Percentiles rank a stretch among this genome's conserved stretches.
phyloP scores from a whole-genome alignment of 768 basidiomycete species.

The Neoboletus brunneissimus region DNA sequence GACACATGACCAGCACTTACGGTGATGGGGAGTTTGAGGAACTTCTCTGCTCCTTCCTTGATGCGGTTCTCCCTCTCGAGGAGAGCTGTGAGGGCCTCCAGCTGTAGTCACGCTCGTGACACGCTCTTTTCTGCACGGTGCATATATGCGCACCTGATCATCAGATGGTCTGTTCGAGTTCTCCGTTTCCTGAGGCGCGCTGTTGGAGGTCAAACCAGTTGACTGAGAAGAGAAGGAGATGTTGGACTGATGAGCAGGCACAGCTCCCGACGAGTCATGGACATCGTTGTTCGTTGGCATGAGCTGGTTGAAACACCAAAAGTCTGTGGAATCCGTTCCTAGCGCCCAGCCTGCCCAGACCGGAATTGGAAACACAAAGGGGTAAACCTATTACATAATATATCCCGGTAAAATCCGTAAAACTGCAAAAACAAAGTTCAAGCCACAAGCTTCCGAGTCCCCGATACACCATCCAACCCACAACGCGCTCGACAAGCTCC shows the following conservation, averaged over 20 bases:
- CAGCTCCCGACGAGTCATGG: constrained; percentile 23
- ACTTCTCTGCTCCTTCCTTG: constrained; percentile 89
- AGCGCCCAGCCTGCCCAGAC: not conserved
- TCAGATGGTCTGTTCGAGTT: constrained; percentile 19
- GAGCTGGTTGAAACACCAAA: constrained; percentile 1
- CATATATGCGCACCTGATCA: constrained; percentile 28
- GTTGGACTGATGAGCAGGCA: constrained; percentile 24
- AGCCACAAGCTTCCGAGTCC: constrained; percentile 43
- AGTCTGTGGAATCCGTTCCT: too few relatives aligned
- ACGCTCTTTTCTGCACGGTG: not conserved
- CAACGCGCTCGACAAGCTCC: constrained; percentile 39
- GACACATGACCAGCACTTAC: constrained; percentile 32
- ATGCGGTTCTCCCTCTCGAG: constrained; percentile 78
- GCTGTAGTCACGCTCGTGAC: constrained; percentile 37
- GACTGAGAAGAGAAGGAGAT: constrained; percentile 32
- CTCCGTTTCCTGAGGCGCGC: constrained; percentile 25
- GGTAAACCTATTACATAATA: not conserved
- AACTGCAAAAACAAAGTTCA: constrained; percentile 33
- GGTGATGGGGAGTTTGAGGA: constrained; percentile 65
- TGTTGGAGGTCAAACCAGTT: constrained; percentile 24
- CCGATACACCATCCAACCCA: constrained; percentile 54
- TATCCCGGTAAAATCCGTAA: constrained; percentile 23
- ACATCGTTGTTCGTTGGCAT: constrained; percentile 31
- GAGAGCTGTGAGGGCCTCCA: constrained; percentile 64
- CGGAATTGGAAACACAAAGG: not conserved